phyloP scores from a whole-genome alignment of 345 rosid species.

The Toxicodendron radicans region DNA sequence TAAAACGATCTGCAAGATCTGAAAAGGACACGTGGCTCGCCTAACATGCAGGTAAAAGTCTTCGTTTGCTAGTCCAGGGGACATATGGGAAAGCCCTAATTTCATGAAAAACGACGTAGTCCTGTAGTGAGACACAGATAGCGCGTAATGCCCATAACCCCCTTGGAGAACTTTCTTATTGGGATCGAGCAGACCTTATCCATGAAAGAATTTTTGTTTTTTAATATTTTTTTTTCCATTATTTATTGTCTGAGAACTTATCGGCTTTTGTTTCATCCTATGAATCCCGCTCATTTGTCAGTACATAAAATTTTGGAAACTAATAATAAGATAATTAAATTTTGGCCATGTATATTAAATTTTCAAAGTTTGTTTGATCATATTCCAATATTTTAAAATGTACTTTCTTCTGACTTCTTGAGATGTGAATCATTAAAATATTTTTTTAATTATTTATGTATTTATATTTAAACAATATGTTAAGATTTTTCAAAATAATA shows the following conservation, averaged over 20 bases:
- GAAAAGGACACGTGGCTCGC: slow-evolving; percentile 31
- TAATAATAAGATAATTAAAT: not conserved
- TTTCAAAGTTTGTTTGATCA: no score
- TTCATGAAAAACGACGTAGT: slow-evolving; percentile 2
- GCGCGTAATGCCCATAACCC: not conserved
- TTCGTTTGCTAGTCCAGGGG: not conserved
- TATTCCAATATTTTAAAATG: no score
- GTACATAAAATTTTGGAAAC: not conserved
- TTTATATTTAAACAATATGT: no score
- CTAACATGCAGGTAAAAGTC: slow-evolving; percentile 6
- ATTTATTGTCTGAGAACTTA: not conserved
- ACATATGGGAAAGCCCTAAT: not conserved
- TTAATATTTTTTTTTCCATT: not conserved
- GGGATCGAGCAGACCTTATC: not conserved
- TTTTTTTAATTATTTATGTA: no score
- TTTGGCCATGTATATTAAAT: not conserved
- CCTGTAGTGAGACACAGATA: no score
- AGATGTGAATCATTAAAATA: no score
- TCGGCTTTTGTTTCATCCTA: not conserved
- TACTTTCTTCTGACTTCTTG: no score
- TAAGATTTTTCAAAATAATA: no score
- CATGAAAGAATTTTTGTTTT: not conserved
- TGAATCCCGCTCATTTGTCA: not conserved
- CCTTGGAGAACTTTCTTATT: not conserved
- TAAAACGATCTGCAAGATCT: slow-evolving; percentile 26